These are phyloP conservation scores for Actinidia polygama DNA, from an alignment of 179 eudicot genomes.

Conservation along the genomic window DNA sequence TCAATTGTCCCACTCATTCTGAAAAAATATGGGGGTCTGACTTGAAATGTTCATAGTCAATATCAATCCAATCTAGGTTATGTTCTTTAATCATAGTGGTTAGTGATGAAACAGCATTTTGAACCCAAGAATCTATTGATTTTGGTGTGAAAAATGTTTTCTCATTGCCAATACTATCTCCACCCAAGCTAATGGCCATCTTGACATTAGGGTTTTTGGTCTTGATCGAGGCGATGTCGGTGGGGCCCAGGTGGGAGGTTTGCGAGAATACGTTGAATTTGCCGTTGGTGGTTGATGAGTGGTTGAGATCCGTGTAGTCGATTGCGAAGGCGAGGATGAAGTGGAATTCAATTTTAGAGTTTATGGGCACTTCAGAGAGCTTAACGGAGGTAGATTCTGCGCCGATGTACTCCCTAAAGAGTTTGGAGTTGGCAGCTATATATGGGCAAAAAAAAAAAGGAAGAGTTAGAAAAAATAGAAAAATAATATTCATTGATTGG, in stretches of 20 bases:
- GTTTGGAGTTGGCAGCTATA: constrained; percentile 26
- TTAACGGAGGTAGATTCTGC: constrained; percentile 24
- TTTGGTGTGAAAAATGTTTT: constrained; percentile 45
- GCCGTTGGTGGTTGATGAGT: constrained; percentile 39
- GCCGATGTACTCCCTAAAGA: constrained; percentile 39
- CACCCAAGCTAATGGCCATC: constrained; percentile 50
- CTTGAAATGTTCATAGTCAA: constrained; percentile 65
- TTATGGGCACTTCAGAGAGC: constrained; percentile 30
- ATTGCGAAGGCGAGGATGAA: constrained; percentile 31
- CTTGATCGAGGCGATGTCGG: constrained; percentile 23
- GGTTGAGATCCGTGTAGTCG: constrained; percentile 31
- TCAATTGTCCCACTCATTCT: constrained; percentile 56
- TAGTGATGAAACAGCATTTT: constrained; percentile 55
- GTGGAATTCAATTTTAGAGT: constrained; percentile 26
- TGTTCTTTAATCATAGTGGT: constrained; percentile 34
- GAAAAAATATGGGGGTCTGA: constrained; percentile 40
- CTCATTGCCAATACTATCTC: constrained; percentile 34
- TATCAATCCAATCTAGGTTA: constrained; percentile 59
- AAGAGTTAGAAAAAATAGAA: constrained; percentile 6
- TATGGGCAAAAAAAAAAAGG: neutral
- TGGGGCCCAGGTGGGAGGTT: constrained; percentile 19
- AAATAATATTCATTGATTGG: too few relatives aligned
- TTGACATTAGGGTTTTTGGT: constrained; percentile 25
- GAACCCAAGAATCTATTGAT: constrained; percentile 58
- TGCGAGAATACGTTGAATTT: constrained; percentile 34